phyloP scores from a whole-genome alignment of 495 filamentous ascomycete genomes.

The Penicillium arizonense region DNA sequence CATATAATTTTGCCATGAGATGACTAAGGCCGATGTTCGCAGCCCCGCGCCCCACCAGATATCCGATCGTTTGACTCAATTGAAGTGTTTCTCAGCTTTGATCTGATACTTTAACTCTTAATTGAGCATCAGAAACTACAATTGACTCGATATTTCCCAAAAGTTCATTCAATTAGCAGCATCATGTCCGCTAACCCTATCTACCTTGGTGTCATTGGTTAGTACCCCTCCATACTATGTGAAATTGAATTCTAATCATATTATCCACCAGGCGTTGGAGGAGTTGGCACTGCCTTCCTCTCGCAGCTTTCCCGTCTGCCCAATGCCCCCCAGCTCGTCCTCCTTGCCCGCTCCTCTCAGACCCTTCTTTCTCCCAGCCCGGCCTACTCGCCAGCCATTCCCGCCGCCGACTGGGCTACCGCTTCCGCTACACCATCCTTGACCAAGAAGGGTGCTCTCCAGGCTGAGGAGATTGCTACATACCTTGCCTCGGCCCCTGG shows the following conservation, averaged over 20 bases:
- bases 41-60: slow-evolving; percentile 10
- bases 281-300: slow-evolving; percentile 90
- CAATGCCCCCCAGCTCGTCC: slow-evolving; percentile 66
- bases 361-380: slow-evolving; percentile 59
- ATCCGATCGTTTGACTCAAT: slow-evolving; percentile 9
- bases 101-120: neutral
- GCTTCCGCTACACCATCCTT: slow-evolving; percentile 56
- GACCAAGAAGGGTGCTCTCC: slow-evolving; percentile 47
- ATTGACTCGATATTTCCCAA: neutral
- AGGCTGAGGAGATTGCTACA: slow-evolving; percentile 63
- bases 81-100: neutral
- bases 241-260: neutral
- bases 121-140: neutral
- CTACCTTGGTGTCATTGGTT: slow-evolving; percentile 50
- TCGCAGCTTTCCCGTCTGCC: slow-evolving; percentile 68
- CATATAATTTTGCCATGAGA: neutral
- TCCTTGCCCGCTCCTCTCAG: slow-evolving; percentile 79
- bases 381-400: slow-evolving; percentile 48
- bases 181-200: slow-evolving; percentile 42
- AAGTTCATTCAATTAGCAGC: slow-evolving; percentile 3
- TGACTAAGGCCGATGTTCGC: slow-evolving; percentile 13
- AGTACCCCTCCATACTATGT: slow-evolving; percentile 5
- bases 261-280: slow-evolving; percentile 69
- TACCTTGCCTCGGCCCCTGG: slow-evolving; percentile 70
- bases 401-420: slow-evolving; percentile 51